phyloP scores from a whole-genome alignment of 2,329 filamentous ascomycete species.

The Arthrobotrys entomopaga region DNA sequence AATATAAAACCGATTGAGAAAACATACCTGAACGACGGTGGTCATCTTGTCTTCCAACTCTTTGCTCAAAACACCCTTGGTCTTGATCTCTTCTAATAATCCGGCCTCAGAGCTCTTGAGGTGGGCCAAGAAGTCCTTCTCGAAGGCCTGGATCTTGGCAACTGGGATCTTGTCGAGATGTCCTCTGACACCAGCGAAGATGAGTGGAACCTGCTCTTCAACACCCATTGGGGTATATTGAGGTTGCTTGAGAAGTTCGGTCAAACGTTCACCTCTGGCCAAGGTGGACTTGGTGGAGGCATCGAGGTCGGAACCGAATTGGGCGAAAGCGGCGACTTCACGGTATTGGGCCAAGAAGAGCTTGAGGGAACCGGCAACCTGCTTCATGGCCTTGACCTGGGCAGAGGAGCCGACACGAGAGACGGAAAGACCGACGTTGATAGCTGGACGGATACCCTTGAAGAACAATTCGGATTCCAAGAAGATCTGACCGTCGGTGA shows the following conservation, averaged over 20 bases:
- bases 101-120: conserved; percentile 90
- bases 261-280: conserved; percentile 95
- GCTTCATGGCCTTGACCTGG: conserved; percentile 99
- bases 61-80: conserved; percentile 96
- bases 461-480: conserved; percentile 99
- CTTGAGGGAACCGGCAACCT: conserved; percentile 99
- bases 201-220: conserved; percentile 99
- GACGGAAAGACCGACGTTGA: conserved; percentile 99
- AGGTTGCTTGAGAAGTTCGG: conserved; percentile 75
- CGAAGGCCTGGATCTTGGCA: conserved; percentile 89
- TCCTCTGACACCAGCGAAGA: conserved; percentile 99
- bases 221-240: conserved; percentile 99
- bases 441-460: conserved; percentile 99
- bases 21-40: conserved; percentile 70
- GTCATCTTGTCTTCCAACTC: conserved; percentile 84
- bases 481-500: conserved; percentile 99
- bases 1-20: neutral
- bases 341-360: conserved; percentile 99
- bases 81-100: conserved; percentile 85
- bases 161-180: conserved; percentile 89
- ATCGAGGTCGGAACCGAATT: conserved; percentile 99
- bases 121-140: conserved; percentile 89
- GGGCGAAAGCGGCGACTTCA: conserved; percentile 99
- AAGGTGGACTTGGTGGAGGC: conserved; percentile 99
- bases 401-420: conserved; percentile 99